These are phyloP conservation scores for Tilletia walkeri DNA, from an alignment of 1,284 basidiomycete species.

Conservation along the genomic window DNA sequence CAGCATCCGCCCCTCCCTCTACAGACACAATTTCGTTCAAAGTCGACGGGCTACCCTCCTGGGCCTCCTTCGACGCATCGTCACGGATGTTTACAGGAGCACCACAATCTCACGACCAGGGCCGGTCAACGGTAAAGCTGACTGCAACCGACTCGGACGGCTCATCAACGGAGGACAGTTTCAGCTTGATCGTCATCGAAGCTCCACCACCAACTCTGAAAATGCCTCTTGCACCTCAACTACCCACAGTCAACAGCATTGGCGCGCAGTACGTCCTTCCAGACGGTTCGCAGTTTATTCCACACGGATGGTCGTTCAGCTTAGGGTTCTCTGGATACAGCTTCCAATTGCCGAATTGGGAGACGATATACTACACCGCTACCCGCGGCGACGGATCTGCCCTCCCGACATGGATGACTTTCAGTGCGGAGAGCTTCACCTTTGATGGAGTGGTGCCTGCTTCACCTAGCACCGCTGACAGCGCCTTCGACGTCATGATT, in stretches of 20 bases:
- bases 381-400: conserved; percentile 67
- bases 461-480: conserved; percentile 37
- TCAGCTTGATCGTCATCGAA: conserved; percentile 34
- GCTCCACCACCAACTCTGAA: conserved; percentile 43
- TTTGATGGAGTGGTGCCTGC: conserved; percentile 74
- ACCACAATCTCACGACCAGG: conserved; percentile 26
- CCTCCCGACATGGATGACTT: conserved; percentile 74
- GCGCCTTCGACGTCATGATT: conserved; percentile 39
- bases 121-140: conserved; percentile 19
- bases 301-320: conserved; percentile 83
- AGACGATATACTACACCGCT: conserved; percentile 67
- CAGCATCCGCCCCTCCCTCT: not conserved
- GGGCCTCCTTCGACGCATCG: conserved; percentile 41
- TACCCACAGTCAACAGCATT: conserved; percentile 40
- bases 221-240: conserved; percentile 41
- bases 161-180: conserved; percentile 21
- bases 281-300: conserved; percentile 65
- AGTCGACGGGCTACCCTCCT: conserved; percentile 35
- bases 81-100: conserved; percentile 37
- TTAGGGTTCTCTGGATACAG: conserved; percentile 76
- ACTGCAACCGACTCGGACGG: conserved; percentile 17
- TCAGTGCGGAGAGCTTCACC: conserved; percentile 69
- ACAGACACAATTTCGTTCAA: not conserved
- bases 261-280: conserved; percentile 42
- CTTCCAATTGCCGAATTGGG: conserved; percentile 59